Evolutionary conservation across 2,329 filamentous ascomycete species (phyloP).

Genomic region (Exophiala alcalophila): DNA sequence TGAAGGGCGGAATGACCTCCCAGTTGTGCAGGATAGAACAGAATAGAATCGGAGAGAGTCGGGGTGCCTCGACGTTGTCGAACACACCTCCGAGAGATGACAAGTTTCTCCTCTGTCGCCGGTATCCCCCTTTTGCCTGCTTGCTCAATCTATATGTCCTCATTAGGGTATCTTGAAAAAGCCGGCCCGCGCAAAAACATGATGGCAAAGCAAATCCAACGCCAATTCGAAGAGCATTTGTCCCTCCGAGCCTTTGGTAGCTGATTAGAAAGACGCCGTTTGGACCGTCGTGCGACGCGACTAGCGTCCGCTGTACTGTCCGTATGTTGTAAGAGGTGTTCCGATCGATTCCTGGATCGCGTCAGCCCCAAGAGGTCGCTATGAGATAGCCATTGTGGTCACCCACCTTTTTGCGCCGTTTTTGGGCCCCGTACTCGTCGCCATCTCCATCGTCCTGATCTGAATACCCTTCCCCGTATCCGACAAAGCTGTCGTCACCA

Average conservation of each 20-base stretch:
- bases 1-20: too few species aligned
- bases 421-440: conserved; percentile 23
- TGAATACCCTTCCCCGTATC: conserved; percentile 50
- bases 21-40: too few species aligned
- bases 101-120: too few species aligned
- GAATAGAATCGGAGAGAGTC: too few species aligned
- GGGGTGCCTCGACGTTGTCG: too few species aligned
- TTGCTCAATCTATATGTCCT: conserved; percentile 11
- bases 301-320: conserved; percentile 18
- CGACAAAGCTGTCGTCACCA: conserved; percentile 51
- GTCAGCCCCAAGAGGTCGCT: conserved; percentile 9
- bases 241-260: too few species aligned
- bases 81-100: too few species aligned
- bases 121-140: conserved; percentile 12
- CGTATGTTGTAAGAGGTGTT: conserved; percentile 15
- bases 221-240: background rate
- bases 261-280: too few species aligned
- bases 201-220: conserved; percentile 7
- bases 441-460: conserved; percentile 49
- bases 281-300: conserved; percentile 1
- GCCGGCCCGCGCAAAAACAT: conserved; percentile 4
- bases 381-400: background rate
- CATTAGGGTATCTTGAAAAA: conserved; percentile 25
- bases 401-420: conserved; percentile 20
- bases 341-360: conserved; percentile 12